Base-by-base conservation (phyloP, 1,284 basidiomycete genomes). In the Schizophyllum commune region DNA sequence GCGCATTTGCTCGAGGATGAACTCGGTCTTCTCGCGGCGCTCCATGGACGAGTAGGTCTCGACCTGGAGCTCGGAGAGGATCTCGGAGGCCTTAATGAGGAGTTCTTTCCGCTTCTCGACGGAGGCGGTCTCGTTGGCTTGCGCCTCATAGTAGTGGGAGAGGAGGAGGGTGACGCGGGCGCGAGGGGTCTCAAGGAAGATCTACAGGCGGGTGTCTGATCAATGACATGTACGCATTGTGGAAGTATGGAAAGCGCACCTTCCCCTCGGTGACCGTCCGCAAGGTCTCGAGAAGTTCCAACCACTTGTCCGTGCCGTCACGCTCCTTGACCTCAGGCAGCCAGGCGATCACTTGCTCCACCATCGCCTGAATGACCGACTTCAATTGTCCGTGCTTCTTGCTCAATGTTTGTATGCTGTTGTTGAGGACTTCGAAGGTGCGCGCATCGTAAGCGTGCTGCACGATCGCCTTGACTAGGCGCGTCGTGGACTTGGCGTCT, bases 41-140 rank as follows among this genome's bases (percentile, higher is more conserved):
- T 98, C 94, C 96, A 99, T 98, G 13, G 92, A 94, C 22, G 95
- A 97, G 72, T 98, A 99, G 2, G 97, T 99, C 77, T 99, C 97
- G 55, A 99, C 96, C 76, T 98, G 95, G 0, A 99, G 85, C 60
- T 99, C 97, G 58, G 91, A 91, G 64, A 99, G 82, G 33, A 98
- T 78, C 65, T 97, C 95, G 0, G 93, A 96, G 0, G 93, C 92
- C 0, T 85, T 88, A 67, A 90, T 85, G 52, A 94, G 75, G 59
- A 88, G 84, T 66, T 92, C 83, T 70, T 85, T 85, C 54, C 77
- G 68, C 5, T 79, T 70, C 9, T 82, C 72, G 4, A 83, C 67
- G 51, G 78, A 74, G 22, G 77, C 69, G 1, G 80, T 75, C 9
- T 79, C 65, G 11, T 72, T 74, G 15, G 82, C 77, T 53, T 91